Evolutionary conservation across 805 yeast genomes (phyloP).

Genomic region (Yamadazyma phyllophila): DNA sequence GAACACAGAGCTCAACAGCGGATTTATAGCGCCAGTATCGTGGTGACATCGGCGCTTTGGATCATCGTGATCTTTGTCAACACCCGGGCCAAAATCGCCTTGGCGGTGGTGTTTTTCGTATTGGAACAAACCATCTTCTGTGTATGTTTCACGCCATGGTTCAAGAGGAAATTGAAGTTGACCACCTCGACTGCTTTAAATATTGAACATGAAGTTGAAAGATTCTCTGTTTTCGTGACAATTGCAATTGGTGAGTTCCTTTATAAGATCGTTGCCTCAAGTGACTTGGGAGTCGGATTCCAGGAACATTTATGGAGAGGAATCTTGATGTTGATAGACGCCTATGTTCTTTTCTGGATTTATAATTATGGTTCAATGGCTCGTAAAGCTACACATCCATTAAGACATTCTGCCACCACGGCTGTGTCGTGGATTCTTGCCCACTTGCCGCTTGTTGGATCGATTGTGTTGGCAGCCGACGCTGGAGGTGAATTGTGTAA

Average conservation of each 20-base stretch:
- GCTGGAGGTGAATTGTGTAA: slow-evolving; percentile 50
- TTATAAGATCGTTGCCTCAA: slow-evolving; percentile 48
- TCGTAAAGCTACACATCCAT: slow-evolving; percentile 49
- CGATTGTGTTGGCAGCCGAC: slow-evolving; percentile 56
- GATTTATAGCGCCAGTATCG: slow-evolving; percentile 29
- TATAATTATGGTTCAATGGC: slow-evolving; percentile 55
- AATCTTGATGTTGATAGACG: slow-evolving; percentile 44
- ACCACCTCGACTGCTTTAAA: slow-evolving; percentile 58
- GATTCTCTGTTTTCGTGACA: slow-evolving; percentile 55
- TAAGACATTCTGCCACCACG: slow-evolving; percentile 45
- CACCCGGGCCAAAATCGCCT: slow-evolving; percentile 45
- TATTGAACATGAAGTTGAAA: slow-evolving; percentile 65
- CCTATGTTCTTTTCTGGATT: slow-evolving; percentile 51
- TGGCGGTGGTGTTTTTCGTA: slow-evolving; percentile 38
- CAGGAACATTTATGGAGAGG: slow-evolving; percentile 46
- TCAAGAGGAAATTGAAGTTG: slow-evolving; percentile 41
- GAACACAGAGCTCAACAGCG: slow-evolving; percentile 54
- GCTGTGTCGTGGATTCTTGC: slow-evolving; percentile 46
- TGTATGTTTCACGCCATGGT: slow-evolving; percentile 46
- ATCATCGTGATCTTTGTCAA: slow-evolving; percentile 49
- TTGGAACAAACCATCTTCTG: slow-evolving; percentile 41
- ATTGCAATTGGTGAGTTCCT: slow-evolving; percentile 67
- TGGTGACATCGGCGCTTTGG: slow-evolving; percentile 45
- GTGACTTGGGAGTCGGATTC: slow-evolving; percentile 50
- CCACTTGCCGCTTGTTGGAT: slow-evolving; percentile 53